A percentile compares a stretch with the other conserved stretches of the same genome.
phyloP scores from a whole-genome alignment of 2,329 filamentous ascomycete species.

The Hysterium pulicare region DNA sequence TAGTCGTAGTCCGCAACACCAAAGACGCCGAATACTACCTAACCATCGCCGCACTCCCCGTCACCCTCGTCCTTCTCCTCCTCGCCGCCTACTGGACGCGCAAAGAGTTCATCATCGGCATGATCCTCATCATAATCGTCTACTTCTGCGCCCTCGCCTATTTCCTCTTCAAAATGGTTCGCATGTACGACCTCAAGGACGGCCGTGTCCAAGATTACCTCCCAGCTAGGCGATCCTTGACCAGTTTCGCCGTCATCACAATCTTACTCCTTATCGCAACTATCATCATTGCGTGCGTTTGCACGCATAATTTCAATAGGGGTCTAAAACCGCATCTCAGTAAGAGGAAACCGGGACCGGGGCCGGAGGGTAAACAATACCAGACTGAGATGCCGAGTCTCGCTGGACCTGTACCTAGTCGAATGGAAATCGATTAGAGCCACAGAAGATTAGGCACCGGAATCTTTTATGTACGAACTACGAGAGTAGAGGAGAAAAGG shows the following conservation, averaged over 20 bases:
- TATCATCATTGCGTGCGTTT: slow-evolving; percentile 80
- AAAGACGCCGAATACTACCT: slow-evolving; percentile 75
- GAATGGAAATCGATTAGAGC: slow-evolving; percentile 40
- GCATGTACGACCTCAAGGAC: slow-evolving; percentile 73
- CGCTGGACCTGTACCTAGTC: slow-evolving; percentile 42
- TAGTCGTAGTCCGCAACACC: slow-evolving; percentile 75
- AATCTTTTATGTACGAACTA: too few relatives aligned
- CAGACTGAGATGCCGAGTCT: slow-evolving; percentile 49
- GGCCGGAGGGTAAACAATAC: slow-evolving; percentile 45
- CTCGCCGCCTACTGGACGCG: slow-evolving; percentile 82
- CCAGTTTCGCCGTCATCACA: slow-evolving; percentile 90
- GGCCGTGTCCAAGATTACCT: slow-evolving; percentile 57
- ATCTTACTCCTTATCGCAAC: slow-evolving; percentile 85
- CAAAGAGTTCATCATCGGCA: slow-evolving; percentile 75
- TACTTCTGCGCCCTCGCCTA: slow-evolving; percentile 89
- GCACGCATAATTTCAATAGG: slow-evolving; percentile 84
- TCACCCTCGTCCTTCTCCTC: slow-evolving; percentile 86
- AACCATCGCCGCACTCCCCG: slow-evolving; percentile 83
- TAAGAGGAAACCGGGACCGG: slow-evolving; percentile 47
- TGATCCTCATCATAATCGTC: slow-evolving; percentile 72
- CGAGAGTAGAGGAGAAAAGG: too few relatives aligned
- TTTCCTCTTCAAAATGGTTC: slow-evolving; percentile 96
- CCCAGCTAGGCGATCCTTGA: slow-evolving; percentile 79
- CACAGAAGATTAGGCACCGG: neutral
- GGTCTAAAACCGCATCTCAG: slow-evolving; percentile 85